Evolutionary conservation across 2,329 filamentous ascomycete species (phyloP), one percentile per base, ranked within the genome.

Genomic region (Blastomyces percursus): DNA sequence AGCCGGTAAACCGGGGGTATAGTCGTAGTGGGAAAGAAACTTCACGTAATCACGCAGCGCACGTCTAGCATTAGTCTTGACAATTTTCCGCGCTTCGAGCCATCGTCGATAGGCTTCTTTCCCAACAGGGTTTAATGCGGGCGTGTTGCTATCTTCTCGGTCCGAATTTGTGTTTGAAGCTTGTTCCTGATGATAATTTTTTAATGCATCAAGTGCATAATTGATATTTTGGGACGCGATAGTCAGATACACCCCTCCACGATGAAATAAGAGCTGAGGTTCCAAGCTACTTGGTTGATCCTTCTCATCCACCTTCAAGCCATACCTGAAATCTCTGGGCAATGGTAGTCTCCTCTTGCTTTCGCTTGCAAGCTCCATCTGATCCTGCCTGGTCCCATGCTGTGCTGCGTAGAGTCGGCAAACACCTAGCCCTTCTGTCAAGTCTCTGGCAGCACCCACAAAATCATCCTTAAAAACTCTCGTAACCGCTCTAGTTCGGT

Each of bases 231-330:
- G 79, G 69, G 84, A 90, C 14, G 90, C 89, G 69, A 91, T 80
- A 3, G 83, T 84, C 44, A 95, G 78, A 71, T 92, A 89, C 5
- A 86, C 85, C 5, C 84, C 83, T 0, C 85, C 90, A 55, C 90
- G 83, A 67, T 92, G 87, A 72, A 94, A 93, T 4, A 90, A 74
- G 4, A 94, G 74, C 70, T 94, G 90, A 57, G 82, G 80, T 71
- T 90, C 87, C 66, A 92, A 78, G 71, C 89, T 90, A 68, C 81
- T 87, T 16, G 90, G 90, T 66, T 92, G 89, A 65, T 89, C 81
- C 67, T 83, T 81, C 61, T 86, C 84, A 59, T 81, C 78, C 46
- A 84, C 70, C 64, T 80, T 81, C 57, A 78, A 72, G 44, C 82
- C 79, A 44, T 79, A 76, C 66, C 76, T 77, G 78, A 80, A 80